Conservation (phyloP, 2,329 filamentous ascomycete species). For the Bimuria novae-zelandiae region DNA sequence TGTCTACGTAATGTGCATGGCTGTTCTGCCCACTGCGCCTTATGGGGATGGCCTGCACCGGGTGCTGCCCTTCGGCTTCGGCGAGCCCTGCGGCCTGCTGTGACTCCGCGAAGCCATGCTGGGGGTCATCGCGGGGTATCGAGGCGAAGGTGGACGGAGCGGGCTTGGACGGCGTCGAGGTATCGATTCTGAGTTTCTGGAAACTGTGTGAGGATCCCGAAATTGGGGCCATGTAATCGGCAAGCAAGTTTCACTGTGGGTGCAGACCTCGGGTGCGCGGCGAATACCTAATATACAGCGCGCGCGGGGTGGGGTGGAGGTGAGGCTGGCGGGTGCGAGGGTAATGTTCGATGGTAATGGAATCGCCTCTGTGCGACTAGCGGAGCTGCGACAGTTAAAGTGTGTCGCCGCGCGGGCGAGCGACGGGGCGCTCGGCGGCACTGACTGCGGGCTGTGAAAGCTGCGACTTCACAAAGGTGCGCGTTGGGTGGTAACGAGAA, state of each 20-base stretch:
- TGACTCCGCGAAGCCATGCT: slow-evolving; percentile 27
- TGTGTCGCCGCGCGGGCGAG: slow-evolving; percentile 10
- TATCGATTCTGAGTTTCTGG: slow-evolving; percentile 50
- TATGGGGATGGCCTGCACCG: slow-evolving; percentile 23
- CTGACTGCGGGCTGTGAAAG: background rate
- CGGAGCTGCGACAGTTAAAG: slow-evolving; percentile 15
- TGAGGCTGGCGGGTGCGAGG: slow-evolving; percentile 28
- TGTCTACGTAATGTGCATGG: slow-evolving; percentile 24
- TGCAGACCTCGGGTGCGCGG: slow-evolving; percentile 35
- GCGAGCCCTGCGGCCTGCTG: slow-evolving; percentile 26
- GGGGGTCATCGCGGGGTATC: slow-evolving; percentile 36
- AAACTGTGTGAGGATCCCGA: slow-evolving; percentile 47
- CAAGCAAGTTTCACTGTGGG: slow-evolving; percentile 37
- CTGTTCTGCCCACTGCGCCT: slow-evolving; percentile 23
- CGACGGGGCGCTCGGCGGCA: slow-evolving; percentile 8
- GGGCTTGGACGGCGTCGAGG: slow-evolving; percentile 40
- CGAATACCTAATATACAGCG: slow-evolving; percentile 33
- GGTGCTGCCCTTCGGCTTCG: slow-evolving; percentile 24
- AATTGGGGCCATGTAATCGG: slow-evolving; percentile 44
- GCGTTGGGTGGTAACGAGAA: background rate
- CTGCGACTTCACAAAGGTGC: background rate
- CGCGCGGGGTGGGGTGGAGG: slow-evolving; percentile 21
- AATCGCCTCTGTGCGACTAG: slow-evolving; percentile 24
- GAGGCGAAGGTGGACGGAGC: slow-evolving; percentile 45
- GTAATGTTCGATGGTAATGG: slow-evolving; percentile 34